Base-by-base conservation (phyloP, 768 basidiomycete genomes). In the Galerina marginata region DNA sequence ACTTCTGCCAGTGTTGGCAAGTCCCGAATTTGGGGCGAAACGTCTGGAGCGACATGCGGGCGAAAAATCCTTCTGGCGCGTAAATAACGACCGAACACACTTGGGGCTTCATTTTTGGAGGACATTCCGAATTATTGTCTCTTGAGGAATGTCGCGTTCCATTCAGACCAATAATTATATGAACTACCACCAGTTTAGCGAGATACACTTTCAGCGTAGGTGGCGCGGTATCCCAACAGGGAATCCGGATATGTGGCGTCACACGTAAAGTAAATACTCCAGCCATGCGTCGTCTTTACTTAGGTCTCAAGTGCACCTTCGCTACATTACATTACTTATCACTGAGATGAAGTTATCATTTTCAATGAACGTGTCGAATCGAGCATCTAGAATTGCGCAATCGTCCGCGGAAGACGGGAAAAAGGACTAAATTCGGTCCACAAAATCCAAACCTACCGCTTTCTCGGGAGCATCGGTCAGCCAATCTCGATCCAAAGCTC, bases 361-460 rank as follows among this genome's bases (percentile, higher is more conserved):
- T 69, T 66, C 58, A 67, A 72, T 71, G 71, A 75, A 72, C 67
- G 72, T 72, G 71, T 73, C 69, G 68, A 68, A 63, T 64, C 57
- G 61, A 63, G 64, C 64, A 68, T 72, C 71, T 69, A 70, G 68
- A 70, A 69, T 71, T 76, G 73, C 67, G 67, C 77, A 80, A 77
- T 79, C 75, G 72, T 78, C 80, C 80, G 79, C 75, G 78, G 75
- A 74, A 77, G 77, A 72, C 79, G 80, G 80, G 69, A 60, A 63
- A 64, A 67, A 64, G 69, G 67, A 68, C 77, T 75, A 76, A 72
- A 75, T 74, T 74, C 67, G 71, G 75, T 62, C 63, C 61, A 67
- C 70, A 66, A 67, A 40, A 66, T 61, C 54, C 65, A 74, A 80
- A 79, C 76, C 66, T 79, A 79, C 78, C 78, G 68, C 54, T 69